Evolutionary conservation across 1,284 basidiomycete species (phyloP).

Genomic region (Mycena sp.): DNA sequence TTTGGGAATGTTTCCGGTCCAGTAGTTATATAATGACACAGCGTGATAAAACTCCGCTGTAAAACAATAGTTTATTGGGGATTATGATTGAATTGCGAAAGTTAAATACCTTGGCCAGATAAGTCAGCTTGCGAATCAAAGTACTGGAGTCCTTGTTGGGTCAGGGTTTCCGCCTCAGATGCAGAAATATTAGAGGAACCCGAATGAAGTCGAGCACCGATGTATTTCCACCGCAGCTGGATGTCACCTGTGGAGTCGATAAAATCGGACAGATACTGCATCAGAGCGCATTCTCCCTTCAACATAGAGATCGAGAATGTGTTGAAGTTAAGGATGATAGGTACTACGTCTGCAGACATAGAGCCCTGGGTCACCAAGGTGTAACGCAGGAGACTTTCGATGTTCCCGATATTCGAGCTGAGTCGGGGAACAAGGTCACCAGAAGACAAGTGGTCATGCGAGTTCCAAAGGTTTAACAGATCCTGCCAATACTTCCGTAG

Average conservation of each 20-base stretch:
- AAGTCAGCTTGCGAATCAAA: neutral
- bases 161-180: neutral
- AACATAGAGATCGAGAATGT: neutral
- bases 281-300: neutral
- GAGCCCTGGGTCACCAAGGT: neutral
- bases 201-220: neutral
- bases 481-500: neutral
- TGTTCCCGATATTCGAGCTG: neutral
- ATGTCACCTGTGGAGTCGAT: neutral
- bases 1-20: neutral
- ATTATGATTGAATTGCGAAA: neutral
- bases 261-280: neutral
- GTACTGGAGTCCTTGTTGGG: neutral
- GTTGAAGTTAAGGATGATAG: neutral
- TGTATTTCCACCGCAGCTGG: neutral
- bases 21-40: neutral
- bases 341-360: neutral
- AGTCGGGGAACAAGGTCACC: neutral
- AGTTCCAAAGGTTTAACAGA: constrained; percentile 1
- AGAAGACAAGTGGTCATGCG: neutral
- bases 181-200: neutral
- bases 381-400: neutral
- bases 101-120: neutral
- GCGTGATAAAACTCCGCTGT: constrained; percentile 5
- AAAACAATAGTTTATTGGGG: neutral